A percentile compares a stretch with the other conserved stretches of the same genome.
These are phyloP conservation scores for Termitomyces sp. DNA, from an alignment of 768 basidiomycete genomes.

Conservation along the genomic window DNA sequence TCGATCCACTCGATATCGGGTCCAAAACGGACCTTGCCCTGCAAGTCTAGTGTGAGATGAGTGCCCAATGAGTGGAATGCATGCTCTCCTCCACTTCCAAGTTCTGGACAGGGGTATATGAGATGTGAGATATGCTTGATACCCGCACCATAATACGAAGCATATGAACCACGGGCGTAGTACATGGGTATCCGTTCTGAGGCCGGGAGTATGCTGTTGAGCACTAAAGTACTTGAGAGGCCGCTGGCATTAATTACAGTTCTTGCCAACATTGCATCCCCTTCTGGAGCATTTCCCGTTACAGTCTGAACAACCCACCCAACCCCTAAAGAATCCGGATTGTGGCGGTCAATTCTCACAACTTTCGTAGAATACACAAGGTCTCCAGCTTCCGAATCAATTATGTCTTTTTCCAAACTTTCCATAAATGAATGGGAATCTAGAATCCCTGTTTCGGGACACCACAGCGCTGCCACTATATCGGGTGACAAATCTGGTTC, in stretches of 20 bases:
- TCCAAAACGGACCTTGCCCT: conserved; percentile 84
- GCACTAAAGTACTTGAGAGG: conserved; percentile 61
- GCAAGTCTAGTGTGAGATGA: conserved; percentile 83
- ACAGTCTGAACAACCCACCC: conserved; percentile 90
- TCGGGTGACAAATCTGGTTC: conserved; percentile 79
- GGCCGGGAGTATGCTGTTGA: conserved; percentile 62
- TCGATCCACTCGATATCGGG: conserved; percentile 89
- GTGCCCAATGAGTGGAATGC: conserved; percentile 86
- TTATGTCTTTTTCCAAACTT: conserved; percentile 76
- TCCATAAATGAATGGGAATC: conserved; percentile 84
- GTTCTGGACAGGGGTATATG: conserved; percentile 87
- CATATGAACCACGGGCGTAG: conserved; percentile 83
- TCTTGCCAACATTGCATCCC: conserved; percentile 64
- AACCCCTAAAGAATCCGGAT: conserved; percentile 29
- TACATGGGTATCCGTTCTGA: conserved; percentile 63
- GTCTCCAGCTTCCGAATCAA: conserved; percentile 60
- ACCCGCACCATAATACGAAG: conserved; percentile 80
- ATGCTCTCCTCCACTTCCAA: conserved; percentile 41
- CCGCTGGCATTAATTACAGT: conserved; percentile 83
- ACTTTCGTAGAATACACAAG: conserved; percentile 77
- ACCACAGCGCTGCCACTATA: conserved; percentile 72
- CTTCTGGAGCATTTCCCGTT: conserved; percentile 39
- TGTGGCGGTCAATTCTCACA: conserved; percentile 75
- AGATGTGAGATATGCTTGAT: conserved; percentile 61
- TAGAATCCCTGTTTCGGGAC: conserved; percentile 85